phyloP scores from a whole-genome alignment of 805 yeast species.

The Saturnispora silvae region DNA sequence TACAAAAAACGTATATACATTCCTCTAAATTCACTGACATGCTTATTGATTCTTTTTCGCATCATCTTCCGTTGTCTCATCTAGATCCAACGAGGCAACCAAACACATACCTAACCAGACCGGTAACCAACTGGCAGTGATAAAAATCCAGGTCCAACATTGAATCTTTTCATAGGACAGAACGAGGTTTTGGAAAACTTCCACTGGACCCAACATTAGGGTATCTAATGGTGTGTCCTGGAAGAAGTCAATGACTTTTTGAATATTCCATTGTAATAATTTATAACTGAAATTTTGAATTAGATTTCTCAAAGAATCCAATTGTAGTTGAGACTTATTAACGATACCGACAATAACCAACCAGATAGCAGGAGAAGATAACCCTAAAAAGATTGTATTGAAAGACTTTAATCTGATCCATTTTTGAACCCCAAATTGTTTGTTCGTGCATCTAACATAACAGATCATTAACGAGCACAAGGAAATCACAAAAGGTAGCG shows the following conservation, averaged over 20 bases:
- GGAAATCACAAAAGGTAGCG: constrained; percentile 67
- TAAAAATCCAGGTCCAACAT: constrained; percentile 78
- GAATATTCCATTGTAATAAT: constrained; percentile 15
- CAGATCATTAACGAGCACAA: constrained; percentile 67
- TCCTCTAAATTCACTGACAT: too few relatives aligned
- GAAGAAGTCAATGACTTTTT: constrained; percentile 11
- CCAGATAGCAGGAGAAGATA: constrained; percentile 26
- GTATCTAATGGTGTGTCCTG: constrained; percentile 9
- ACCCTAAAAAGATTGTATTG: constrained; percentile 18
- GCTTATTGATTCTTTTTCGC: constrained; percentile 11
- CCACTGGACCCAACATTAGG: constrained; percentile 26
- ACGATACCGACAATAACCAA: constrained; percentile 20
- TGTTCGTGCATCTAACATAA: constrained; percentile 34
- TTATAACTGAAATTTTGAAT: constrained; percentile 21
- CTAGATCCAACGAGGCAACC: constrained; percentile 19
- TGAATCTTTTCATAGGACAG: constrained; percentile 59
- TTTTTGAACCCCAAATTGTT: background rate
- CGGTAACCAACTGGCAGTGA: constrained; percentile 73
- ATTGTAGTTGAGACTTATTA: constrained; percentile 16
- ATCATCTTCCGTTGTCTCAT: constrained; percentile 7
- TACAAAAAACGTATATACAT: too few relatives aligned
- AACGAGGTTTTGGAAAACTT: constrained; percentile 41
- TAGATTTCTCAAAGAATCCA: constrained; percentile 23
- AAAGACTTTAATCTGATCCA: constrained; percentile 7
- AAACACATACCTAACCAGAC: constrained; percentile 45